These are phyloP conservation scores for Schizochytrium sp. DNA, from an alignment of 108 stramenopile genomes.

Conservation along the genomic window DNA sequence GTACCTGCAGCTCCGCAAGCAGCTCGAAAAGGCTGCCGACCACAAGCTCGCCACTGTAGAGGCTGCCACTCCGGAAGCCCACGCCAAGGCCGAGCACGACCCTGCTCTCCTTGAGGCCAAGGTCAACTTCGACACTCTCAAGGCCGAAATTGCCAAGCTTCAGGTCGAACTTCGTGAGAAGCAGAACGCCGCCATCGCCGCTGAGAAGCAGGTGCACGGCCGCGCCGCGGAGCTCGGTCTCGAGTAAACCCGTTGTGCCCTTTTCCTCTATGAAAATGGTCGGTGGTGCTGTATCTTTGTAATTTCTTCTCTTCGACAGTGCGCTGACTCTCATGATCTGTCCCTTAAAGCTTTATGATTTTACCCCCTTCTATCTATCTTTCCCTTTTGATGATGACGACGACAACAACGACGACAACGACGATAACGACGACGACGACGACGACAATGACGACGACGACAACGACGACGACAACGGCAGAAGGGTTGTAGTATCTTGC, in stretches of 20 bases:
- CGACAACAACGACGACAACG: no score
- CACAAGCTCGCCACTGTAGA: neutral
- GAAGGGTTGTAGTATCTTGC: no score
- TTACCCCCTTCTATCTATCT: no score
- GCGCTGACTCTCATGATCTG: no score
- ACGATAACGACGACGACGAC: no score
- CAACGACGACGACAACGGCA: no score
- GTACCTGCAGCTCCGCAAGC: conserved; percentile 3
- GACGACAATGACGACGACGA: no score
- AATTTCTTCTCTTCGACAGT: no score
- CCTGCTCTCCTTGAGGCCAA: neutral
- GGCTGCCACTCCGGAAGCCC: neutral
- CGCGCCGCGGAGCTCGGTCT: neutral
- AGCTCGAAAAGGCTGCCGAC: neutral
- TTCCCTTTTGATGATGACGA: no score
- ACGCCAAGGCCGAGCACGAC: neutral
- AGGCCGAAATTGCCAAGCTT: neutral
- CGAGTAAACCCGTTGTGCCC: neutral
- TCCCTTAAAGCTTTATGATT: no score
- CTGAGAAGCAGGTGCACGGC: neutral
- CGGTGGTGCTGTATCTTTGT: no score
- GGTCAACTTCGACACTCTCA: neutral
- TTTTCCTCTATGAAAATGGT: no score
- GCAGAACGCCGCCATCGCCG: neutral
- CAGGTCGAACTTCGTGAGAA: conserved; percentile 1